Percentiles rank a stretch among this genome's conserved stretches.
Evolutionary conservation across 2,329 filamentous ascomycete genomes (phyloP).

Genomic region (Neonectria sp.): DNA sequence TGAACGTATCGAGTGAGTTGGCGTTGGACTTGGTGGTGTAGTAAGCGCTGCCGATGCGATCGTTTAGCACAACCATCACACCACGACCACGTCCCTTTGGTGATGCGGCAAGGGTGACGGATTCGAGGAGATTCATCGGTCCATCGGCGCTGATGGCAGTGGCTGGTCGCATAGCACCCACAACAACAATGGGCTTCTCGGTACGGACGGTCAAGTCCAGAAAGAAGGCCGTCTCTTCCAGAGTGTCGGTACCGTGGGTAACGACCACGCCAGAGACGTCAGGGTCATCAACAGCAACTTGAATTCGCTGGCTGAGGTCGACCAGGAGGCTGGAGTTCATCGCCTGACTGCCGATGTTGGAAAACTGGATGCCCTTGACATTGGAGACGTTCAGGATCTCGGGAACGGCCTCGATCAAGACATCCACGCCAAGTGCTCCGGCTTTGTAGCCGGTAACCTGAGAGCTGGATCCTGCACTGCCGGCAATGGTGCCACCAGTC

Average conservation of each 20-base stretch:
- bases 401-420: conserved; percentile 67
- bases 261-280: conserved; percentile 67
- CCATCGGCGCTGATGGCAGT: conserved; percentile 75
- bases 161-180: conserved; percentile 74
- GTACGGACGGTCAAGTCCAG: conserved; percentile 69
- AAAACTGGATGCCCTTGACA: conserved; percentile 65
- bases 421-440: conserved; percentile 61
- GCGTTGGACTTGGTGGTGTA: conserved; percentile 74
- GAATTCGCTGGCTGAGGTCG: conserved; percentile 62
- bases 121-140: conserved; percentile 72
- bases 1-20: conserved; percentile 74
- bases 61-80: conserved; percentile 72
- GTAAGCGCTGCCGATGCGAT: conserved; percentile 69
- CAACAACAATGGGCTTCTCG: conserved; percentile 71
- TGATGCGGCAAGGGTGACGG: conserved; percentile 68
- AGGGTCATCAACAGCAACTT: conserved; percentile 59
- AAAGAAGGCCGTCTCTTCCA: conserved; percentile 75
- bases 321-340: conserved; percentile 65
- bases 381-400: conserved; percentile 68
- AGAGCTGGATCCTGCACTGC: conserved; percentile 59
- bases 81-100: conserved; percentile 61
- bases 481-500: conserved; percentile 72
- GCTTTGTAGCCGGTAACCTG: conserved; percentile 60
- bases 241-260: conserved; percentile 76
- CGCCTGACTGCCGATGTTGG: conserved; percentile 61